Conservation (phyloP, 306 rosid species). For the Abrus pulchellus region DNA sequence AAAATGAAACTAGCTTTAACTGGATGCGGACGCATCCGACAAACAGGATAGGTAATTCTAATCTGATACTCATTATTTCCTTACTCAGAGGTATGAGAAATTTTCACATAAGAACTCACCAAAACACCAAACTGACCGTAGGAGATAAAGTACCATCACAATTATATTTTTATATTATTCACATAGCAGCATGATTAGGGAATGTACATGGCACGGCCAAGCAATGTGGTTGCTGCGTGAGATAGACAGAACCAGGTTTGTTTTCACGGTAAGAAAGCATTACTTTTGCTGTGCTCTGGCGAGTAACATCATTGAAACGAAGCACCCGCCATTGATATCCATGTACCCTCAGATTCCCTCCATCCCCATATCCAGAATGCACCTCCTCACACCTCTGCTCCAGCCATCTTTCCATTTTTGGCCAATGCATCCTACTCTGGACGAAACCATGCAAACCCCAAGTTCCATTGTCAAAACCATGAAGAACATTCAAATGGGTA, state of each 20-base stretch:
- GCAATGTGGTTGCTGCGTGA: slow-evolving; percentile 92
- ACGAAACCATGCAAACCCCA: slow-evolving; percentile 22
- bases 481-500: not conserved
- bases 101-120: not conserved
- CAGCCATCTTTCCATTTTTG: slow-evolving; percentile 75
- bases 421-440: slow-evolving; percentile 70
- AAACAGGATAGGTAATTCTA: not conserved
- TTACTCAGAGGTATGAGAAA: no score
- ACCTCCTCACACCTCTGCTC: slow-evolving; percentile 67
- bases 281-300: slow-evolving; percentile 87
- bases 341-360: slow-evolving; percentile 66
- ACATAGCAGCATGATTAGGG: slow-evolving; percentile 26
- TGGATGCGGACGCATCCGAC: no score
- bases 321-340: slow-evolving; percentile 96
- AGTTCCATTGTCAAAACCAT: not conserved
- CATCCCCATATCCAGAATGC: slow-evolving; percentile 48
- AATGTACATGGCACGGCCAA: slow-evolving; percentile 90
- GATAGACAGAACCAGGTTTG: slow-evolving; percentile 62
- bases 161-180: no score
- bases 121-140: not conserved
- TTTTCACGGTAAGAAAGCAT: slow-evolving; percentile 65
- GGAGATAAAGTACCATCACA: not conserved
- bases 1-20: no score
- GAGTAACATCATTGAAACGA: slow-evolving; percentile 81
- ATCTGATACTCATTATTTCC: slow-evolving; percentile 9